phyloP scores from a whole-genome alignment of 1,284 basidiomycete genomes.

The Clitocybe nebularis region DNA sequence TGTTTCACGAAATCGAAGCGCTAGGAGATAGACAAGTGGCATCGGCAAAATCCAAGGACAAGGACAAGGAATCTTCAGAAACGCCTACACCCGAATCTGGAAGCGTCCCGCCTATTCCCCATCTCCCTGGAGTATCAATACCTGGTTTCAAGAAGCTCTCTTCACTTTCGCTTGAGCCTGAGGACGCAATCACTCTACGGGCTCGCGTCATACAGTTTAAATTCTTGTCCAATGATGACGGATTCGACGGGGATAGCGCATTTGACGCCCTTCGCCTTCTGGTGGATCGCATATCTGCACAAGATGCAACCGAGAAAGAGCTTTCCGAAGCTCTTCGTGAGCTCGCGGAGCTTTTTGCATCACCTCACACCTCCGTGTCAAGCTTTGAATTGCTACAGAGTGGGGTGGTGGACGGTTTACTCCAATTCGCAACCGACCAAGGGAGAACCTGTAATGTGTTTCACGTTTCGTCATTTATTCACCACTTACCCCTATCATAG shows the following conservation, averaged over 20 bases:
- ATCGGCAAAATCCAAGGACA: constrained; percentile 53
- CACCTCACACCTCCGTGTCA: constrained; percentile 78
- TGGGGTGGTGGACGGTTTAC: constrained; percentile 85
- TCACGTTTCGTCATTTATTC: constrained; percentile 1
- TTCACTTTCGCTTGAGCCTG: constrained; percentile 68
- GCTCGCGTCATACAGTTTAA: constrained; percentile 83
- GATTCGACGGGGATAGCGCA: constrained; percentile 58
- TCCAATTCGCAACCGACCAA: constrained; percentile 77
- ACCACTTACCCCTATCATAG: constrained; percentile 34
- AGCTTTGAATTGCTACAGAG: constrained; percentile 96
- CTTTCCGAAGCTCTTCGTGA: constrained; percentile 64
- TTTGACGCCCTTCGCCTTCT: constrained; percentile 63
- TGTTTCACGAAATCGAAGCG: constrained; percentile 86
- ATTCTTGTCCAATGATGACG: constrained; percentile 58
- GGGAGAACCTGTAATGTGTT: constrained; percentile 44
- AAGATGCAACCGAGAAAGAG: constrained; percentile 59
- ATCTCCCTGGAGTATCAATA: constrained; percentile 39
- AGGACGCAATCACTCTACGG: constrained; percentile 87
- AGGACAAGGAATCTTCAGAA: constrained; percentile 44
- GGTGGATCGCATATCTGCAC: constrained; percentile 57
- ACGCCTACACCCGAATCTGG: constrained; percentile 32
- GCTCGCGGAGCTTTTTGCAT: constrained; percentile 77
- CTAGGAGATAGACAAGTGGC: constrained; percentile 63
- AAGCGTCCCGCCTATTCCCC: constrained; percentile 27
- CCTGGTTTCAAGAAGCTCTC: constrained; percentile 66